Conservation (phyloP, 805 yeast genomes). For the Lipomyces mesembrius region DNA sequence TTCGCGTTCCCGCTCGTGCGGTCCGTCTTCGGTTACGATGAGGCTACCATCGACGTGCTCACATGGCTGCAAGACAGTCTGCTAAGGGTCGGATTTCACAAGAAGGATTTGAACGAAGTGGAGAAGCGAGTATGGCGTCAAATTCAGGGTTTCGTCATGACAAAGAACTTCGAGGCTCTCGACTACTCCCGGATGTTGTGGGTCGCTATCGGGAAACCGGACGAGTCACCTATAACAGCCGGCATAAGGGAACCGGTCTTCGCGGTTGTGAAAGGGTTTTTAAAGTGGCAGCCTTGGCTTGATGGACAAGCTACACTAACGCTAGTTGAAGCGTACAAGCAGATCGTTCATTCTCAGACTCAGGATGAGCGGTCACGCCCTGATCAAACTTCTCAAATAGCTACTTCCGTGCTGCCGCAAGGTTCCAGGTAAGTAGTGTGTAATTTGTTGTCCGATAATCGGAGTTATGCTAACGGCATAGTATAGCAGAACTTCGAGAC, state of each 20-base stretch:
- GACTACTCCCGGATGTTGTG: neutral
- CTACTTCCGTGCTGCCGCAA: neutral
- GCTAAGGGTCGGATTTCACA: neutral
- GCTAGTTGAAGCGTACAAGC: neutral
- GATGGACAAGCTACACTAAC: neutral
- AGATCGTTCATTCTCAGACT: slow-evolving; percentile 3
- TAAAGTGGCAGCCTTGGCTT: neutral
- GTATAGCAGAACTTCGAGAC: neutral
- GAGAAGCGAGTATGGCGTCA: neutral
- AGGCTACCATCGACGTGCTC: neutral
- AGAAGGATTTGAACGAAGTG: neutral
- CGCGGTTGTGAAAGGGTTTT: neutral
- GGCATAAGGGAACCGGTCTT: slow-evolving; percentile 7
- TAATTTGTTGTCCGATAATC: neutral
- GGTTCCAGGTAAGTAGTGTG: neutral
- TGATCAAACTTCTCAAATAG: neutral
- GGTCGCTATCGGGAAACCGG: neutral
- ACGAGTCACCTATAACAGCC: neutral
- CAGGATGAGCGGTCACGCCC: neutral
- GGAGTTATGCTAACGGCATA: neutral
- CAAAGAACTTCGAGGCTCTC: slow-evolving; percentile 6
- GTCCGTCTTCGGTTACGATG: slow-evolving; percentile 15
- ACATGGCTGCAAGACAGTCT: neutral
- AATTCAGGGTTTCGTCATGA: slow-evolving; percentile 12
- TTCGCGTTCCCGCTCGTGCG: slow-evolving; percentile 15